Percentiles rank a stretch among this genome's conserved stretches.
These are phyloP conservation scores for Pythium phragmitis DNA, from an alignment of 352 stramenopile species.

Conservation along the genomic window DNA sequence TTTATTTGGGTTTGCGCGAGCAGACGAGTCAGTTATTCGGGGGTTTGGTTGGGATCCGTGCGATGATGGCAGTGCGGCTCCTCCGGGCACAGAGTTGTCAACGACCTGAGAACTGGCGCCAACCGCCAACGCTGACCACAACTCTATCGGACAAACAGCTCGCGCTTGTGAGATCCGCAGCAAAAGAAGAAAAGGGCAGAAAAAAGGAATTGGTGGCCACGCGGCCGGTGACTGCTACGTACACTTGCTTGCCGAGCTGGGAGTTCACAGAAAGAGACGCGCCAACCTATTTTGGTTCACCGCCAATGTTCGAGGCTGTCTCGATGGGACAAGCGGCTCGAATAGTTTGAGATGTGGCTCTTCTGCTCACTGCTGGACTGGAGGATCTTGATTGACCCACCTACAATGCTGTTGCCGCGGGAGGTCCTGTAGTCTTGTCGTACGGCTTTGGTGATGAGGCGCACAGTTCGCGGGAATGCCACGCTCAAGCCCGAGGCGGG, in stretches of 20 bases:
- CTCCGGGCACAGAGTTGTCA: conserved; percentile 8
- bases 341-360: conserved; percentile 5
- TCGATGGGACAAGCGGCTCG: conserved; percentile 2
- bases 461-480: background rate
- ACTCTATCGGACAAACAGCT: background rate
- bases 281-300: conserved; percentile 12
- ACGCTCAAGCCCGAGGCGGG: background rate
- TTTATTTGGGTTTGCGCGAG: conserved; percentile 3
- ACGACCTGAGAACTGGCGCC: conserved; percentile 10
- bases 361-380: conserved; percentile 5
- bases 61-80: background rate
- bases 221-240: conserved; percentile 5
- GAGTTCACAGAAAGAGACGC: conserved; percentile 8
- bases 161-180: background rate
- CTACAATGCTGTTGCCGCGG: background rate
- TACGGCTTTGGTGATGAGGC: background rate
- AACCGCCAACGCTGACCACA: conserved; percentile 2
- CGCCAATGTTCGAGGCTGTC: background rate
- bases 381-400: conserved; percentile 1
- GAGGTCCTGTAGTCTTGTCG: conserved; percentile 13
- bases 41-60: background rate
- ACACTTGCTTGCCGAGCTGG: background rate
- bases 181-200: conserved; percentile 17
- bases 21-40: conserved; percentile 10
- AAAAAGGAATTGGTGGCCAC: background rate